Conservation (phyloP, 202 grass and related monocot species). For the Setaria italica region DNA sequence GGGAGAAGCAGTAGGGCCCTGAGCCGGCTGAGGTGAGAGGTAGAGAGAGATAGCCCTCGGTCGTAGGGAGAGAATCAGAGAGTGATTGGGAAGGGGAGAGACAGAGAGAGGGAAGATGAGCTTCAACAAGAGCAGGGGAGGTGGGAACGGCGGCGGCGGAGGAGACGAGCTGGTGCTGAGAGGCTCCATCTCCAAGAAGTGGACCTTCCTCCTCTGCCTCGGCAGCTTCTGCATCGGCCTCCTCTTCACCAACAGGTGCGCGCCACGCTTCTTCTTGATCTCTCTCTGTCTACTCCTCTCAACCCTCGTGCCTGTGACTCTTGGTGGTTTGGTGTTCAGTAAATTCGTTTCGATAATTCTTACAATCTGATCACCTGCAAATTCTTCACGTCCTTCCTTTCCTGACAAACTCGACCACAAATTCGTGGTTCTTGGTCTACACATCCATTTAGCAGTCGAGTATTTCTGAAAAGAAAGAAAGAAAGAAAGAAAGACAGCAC, state of each 20-base stretch:
- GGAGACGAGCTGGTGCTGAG: slow-evolving; percentile 60
- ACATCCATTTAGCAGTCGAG: background rate
- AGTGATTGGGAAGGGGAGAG: background rate
- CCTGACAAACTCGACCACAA: background rate
- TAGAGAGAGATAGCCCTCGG: background rate
- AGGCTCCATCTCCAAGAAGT: slow-evolving; percentile 78
- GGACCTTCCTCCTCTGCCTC: slow-evolving; percentile 92
- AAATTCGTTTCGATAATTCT: background rate
- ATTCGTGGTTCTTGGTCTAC: background rate
- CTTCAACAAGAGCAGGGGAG: slow-evolving; percentile 66
- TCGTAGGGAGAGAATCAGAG: background rate
- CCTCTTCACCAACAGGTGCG: slow-evolving; percentile 91
- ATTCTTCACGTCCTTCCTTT: background rate
- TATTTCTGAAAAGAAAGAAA: background rate
- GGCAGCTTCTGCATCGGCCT: slow-evolving; percentile 94
- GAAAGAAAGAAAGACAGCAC: background rate
- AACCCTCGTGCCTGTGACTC: background rate
- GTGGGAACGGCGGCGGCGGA: slow-evolving; percentile 7
- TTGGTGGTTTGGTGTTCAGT: background rate
- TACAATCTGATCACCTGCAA: slow-evolving; percentile 21
- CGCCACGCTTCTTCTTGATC: background rate
- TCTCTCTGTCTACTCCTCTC: background rate
- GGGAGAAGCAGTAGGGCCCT: background rate
- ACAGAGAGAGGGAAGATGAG: slow-evolving; percentile 55
- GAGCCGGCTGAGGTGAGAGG: background rate